These are phyloP conservation scores for Termitomyces sp. DNA, from an alignment of 768 basidiomycete genomes.

Conservation along the genomic window DNA sequence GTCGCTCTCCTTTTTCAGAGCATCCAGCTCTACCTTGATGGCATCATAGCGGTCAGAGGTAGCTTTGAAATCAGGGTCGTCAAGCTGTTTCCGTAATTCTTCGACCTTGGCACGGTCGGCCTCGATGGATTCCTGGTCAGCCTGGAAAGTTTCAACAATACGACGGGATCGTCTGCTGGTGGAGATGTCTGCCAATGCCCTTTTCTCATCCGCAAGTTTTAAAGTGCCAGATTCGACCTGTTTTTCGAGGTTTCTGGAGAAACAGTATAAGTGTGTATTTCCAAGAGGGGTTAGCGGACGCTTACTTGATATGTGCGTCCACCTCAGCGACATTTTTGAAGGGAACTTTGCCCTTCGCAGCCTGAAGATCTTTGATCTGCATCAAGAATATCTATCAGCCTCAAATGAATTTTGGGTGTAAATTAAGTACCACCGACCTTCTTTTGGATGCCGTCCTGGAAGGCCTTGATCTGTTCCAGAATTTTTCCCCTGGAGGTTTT, in stretches of 20 bases:
- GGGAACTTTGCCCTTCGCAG: conserved; percentile 67
- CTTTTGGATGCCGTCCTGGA: conserved; percentile 76
- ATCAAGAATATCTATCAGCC: not conserved
- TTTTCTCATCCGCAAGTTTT: conserved; percentile 94
- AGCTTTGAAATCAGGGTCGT: conserved; percentile 87
- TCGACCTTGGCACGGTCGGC: conserved; percentile 70
- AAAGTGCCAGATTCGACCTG: conserved; percentile 89
- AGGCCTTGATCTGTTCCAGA: conserved; percentile 69
- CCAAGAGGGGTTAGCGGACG: conserved; percentile 6
- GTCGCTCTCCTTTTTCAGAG: conserved; percentile 81
- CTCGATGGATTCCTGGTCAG: conserved; percentile 77
- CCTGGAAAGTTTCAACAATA: conserved; percentile 75
- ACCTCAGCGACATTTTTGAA: conserved; percentile 85
- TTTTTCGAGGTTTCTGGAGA: conserved; percentile 68
- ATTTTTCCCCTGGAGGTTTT: conserved; percentile 69
- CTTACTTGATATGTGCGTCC: conserved; percentile 82
- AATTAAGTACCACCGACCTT: conserved; percentile 47
- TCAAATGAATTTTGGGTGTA: not conserved
- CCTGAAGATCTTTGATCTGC: conserved; percentile 84
- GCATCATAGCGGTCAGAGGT: conserved; percentile 74
- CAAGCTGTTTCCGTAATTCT: conserved; percentile 74
- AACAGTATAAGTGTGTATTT: conserved; percentile 9
- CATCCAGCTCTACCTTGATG: conserved; percentile 82
- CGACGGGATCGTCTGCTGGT: conserved; percentile 65
- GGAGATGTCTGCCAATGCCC: conserved; percentile 87